Evolutionary conservation across 2,329 filamentous ascomycete species (phyloP).

Genomic region (Whalleya microplaca): DNA sequence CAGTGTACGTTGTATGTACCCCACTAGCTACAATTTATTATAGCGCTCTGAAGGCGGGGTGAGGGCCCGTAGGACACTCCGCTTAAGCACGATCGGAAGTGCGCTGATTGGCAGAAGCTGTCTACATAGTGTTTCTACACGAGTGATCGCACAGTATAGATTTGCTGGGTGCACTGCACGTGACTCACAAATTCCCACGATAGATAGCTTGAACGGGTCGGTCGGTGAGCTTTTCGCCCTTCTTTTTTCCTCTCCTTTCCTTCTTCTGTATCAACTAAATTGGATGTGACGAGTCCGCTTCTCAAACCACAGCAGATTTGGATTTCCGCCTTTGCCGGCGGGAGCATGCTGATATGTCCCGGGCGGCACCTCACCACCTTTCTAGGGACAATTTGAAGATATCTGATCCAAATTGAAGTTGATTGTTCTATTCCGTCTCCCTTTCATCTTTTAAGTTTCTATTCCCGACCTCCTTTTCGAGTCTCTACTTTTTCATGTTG

Average conservation of each 20-base stretch:
- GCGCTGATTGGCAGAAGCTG: not conserved
- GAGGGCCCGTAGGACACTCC: slow-evolving; percentile 1
- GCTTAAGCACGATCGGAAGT: not conserved
- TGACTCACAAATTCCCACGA: slow-evolving; percentile 3
- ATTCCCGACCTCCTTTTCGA: too few species aligned
- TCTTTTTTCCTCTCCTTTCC: slow-evolving; percentile 37
- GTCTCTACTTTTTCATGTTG: too few species aligned
- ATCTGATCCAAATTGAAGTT: slow-evolving; percentile 60
- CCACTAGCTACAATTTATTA: too few species aligned
- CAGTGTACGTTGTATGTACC: too few species aligned
- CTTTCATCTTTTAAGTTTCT: not conserved
- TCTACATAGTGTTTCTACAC: not conserved
- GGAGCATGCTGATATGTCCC: slow-evolving; percentile 68
- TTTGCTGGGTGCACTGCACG: slow-evolving; percentile 11
- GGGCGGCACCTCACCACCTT: slow-evolving; percentile 66
- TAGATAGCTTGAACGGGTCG: slow-evolving; percentile 14
- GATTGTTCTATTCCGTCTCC: slow-evolving; percentile 17
- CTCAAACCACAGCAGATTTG: slow-evolving; percentile 54
- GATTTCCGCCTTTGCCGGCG: slow-evolving; percentile 54
- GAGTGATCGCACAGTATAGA: not conserved
- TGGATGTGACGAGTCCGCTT: slow-evolving; percentile 77
- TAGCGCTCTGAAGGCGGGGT: slow-evolving; percentile 22
- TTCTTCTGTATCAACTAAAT: slow-evolving; percentile 73
- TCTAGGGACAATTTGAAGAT: slow-evolving; percentile 64
- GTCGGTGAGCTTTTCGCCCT: slow-evolving; percentile 5